Conservation (phyloP, 495 filamentous ascomycete species). For the Immersiella caudata region DNA sequence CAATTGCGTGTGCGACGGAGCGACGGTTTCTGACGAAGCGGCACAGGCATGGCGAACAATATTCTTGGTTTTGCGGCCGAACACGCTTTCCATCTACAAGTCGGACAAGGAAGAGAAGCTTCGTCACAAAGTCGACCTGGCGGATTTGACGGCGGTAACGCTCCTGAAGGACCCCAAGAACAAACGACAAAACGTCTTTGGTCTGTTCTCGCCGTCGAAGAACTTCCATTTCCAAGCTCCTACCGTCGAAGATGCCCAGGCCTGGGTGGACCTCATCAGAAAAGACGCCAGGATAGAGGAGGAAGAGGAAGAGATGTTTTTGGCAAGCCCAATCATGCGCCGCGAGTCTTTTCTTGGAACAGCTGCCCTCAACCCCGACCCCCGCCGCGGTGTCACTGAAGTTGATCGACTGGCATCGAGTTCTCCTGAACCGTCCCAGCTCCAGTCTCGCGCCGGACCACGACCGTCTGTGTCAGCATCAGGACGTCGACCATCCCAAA, state of each 20-base stretch:
- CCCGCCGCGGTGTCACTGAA: slow-evolving; percentile 22
- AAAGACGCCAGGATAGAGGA: slow-evolving; percentile 80
- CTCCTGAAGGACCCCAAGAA: slow-evolving; percentile 85
- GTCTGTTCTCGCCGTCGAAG: slow-evolving; percentile 86
- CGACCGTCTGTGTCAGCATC: slow-evolving; percentile 36
- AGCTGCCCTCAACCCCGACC: slow-evolving; percentile 3
- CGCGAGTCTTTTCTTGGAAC: slow-evolving; percentile 38
- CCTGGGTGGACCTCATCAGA: slow-evolving; percentile 86
- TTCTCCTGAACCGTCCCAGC: slow-evolving; percentile 61
- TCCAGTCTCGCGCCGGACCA: slow-evolving; percentile 38
- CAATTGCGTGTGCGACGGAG: not conserved
- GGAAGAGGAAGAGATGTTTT: slow-evolving; percentile 77
- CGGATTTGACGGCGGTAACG: slow-evolving; percentile 89
- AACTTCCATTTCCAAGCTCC: slow-evolving; percentile 87
- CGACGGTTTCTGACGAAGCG: slow-evolving; percentile 20
- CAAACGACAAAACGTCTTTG: slow-evolving; percentile 79
- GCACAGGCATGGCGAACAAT: slow-evolving; percentile 80
- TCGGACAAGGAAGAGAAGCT: slow-evolving; percentile 86
- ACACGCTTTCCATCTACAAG: slow-evolving; percentile 94
- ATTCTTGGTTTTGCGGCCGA: slow-evolving; percentile 88
- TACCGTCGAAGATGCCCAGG: slow-evolving; percentile 72
- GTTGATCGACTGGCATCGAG: slow-evolving; percentile 55
- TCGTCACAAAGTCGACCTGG: slow-evolving; percentile 80
- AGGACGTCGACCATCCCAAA: slow-evolving; percentile 49
- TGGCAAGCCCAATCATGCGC: slow-evolving; percentile 60